A percentile compares a stretch with the other conserved stretches of the same genome.
phyloP scores from a whole-genome alignment of 2,329 filamentous ascomycete species.

The Hymenoscyphus repandus region DNA sequence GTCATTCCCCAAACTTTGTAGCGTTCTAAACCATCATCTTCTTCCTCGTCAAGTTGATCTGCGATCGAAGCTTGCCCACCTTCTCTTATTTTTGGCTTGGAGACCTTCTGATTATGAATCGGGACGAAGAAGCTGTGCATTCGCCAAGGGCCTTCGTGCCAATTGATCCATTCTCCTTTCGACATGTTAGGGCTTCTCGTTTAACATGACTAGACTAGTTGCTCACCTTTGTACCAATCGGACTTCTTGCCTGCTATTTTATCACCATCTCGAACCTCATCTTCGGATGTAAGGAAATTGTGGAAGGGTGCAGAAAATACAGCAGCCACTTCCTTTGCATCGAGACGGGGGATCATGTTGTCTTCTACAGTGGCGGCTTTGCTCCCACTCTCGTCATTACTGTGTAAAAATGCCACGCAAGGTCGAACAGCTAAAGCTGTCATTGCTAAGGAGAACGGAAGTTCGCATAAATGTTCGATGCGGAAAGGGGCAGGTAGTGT shows the following conservation, averaged over 20 bases:
- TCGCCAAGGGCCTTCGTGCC: constrained; percentile 72
- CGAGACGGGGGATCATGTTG: constrained; percentile 70
- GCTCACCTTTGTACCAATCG: constrained; percentile 83
- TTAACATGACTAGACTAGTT: too few species aligned
- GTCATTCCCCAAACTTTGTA: constrained; percentile 97
- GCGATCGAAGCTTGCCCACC: constrained; percentile 41
- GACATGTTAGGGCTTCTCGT: too few species aligned
- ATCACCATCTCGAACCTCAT: constrained; percentile 43
- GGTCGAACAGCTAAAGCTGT: constrained; percentile 71
- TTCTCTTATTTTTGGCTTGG: constrained; percentile 44
- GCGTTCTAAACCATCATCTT: constrained; percentile 43
- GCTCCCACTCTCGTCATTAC: constrained; percentile 39
- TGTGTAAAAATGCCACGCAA: constrained; percentile 72
- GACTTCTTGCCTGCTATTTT: constrained; percentile 25
- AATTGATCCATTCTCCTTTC: constrained; percentile 74
- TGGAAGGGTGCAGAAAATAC: constrained; percentile 88
- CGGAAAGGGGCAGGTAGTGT: constrained; percentile 71
- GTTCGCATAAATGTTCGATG: constrained; percentile 80
- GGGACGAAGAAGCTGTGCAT: constrained; percentile 93
- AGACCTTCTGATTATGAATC: constrained; percentile 63
- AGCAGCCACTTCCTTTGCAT: constrained; percentile 86
- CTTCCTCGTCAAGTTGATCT: constrained; percentile 42
- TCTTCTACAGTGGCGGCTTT: constrained; percentile 53
- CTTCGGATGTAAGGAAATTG: constrained; percentile 65
- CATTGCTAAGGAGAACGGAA: constrained; percentile 70